phyloP scores from a whole-genome alignment of 257 asterid species.

The Solanum phureja region DNA sequence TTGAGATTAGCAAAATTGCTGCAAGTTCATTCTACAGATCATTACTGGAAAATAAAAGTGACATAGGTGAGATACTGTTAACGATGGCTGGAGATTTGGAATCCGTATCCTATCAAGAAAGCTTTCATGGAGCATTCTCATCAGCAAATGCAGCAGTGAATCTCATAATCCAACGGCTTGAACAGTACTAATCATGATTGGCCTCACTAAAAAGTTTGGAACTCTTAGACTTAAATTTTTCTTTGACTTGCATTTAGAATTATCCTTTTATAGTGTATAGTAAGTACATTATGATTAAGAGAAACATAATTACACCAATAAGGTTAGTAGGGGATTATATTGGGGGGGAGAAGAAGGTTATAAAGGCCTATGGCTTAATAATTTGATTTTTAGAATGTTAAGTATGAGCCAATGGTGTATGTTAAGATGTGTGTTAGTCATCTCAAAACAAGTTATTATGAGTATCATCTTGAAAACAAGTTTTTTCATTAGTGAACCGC shows the following conservation, averaged over 20 bases:
- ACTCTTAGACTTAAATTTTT: background rate
- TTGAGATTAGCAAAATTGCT: conserved; percentile 67
- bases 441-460: background rate
- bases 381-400: background rate
- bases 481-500: background rate
- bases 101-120: conserved; percentile 81
- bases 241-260: background rate
- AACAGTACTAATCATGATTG: conserved; percentile 12
- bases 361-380: background rate
- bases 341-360: too few relatives aligned
- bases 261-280: background rate
- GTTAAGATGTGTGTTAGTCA: background rate
- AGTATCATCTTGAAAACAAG: background rate
- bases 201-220: background rate
- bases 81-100: conserved; percentile 68
- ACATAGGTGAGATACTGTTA: conserved; percentile 69
- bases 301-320: background rate
- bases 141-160: conserved; percentile 85
- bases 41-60: conserved; percentile 43
- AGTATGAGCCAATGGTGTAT: background rate
- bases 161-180: conserved; percentile 59
- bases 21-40: conserved; percentile 56
- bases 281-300: background rate
- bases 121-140: conserved; percentile 94
- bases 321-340: background rate